These are phyloP conservation scores for Cyberlindnera veronae DNA, from an alignment of 805 yeast genomes.

Conservation along the genomic window DNA sequence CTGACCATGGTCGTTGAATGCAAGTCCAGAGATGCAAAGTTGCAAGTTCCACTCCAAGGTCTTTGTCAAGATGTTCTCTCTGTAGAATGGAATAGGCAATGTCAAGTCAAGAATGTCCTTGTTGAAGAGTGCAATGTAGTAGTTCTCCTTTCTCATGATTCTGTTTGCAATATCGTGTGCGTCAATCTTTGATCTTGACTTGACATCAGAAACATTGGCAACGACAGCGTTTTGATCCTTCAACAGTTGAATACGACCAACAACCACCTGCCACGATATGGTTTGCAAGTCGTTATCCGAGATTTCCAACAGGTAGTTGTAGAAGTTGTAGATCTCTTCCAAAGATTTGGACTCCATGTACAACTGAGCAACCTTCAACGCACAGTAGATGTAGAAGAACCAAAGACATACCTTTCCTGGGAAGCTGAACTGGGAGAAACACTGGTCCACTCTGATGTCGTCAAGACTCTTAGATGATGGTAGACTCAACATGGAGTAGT, in stretches of 20 bases:
- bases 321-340: conserved; percentile 74
- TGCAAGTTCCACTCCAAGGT: conserved; percentile 94
- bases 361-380: conserved; percentile 50
- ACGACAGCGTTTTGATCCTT: conserved; percentile 73
- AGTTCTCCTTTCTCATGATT: conserved; percentile 93
- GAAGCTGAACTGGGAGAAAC: conserved; percentile 44
- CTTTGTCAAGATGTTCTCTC: conserved; percentile 57
- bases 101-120: conserved; percentile 68
- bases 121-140: conserved; percentile 84
- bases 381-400: conserved; percentile 52
- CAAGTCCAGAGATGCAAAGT: conserved; percentile 80
- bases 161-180: conserved; percentile 95
- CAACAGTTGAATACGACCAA: conserved; percentile 66
- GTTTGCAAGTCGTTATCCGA: conserved; percentile 85
- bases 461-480: conserved; percentile 23
- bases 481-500: conserved; percentile 46
- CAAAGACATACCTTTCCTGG: conserved; percentile 59
- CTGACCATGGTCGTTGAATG: conserved; percentile 82
- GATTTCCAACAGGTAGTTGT: conserved; percentile 64
- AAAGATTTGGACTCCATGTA: conserved; percentile 64
- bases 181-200: conserved; percentile 70
- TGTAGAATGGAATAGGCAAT: conserved; percentile 48
- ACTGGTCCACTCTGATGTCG: conserved; percentile 36
- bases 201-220: conserved; percentile 50
- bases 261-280: conserved; percentile 87